Evolutionary conservation across 2,329 filamentous ascomycete species (phyloP), one percentile per base, ranked within the genome.

Genomic region (Botrytis tulipae): DNA sequence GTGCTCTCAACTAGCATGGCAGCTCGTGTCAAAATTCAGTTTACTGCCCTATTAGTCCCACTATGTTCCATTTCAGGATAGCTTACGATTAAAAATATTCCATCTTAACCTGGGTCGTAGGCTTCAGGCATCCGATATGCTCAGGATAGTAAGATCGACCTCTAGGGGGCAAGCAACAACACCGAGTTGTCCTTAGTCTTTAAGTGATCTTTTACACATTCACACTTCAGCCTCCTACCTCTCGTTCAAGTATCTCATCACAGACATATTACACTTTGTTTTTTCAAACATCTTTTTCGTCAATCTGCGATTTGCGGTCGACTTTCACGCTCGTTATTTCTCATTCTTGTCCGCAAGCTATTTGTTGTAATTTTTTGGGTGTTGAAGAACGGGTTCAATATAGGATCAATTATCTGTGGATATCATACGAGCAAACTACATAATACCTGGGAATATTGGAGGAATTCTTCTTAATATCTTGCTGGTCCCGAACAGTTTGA

Each of bases 291-390:
- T 67, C 32, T n/a, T 22, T 51, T n/a, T 65, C 32, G 71, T 73
- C 71, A 69, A 46, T 69, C 71, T 69, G 71, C 71, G 59, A 69
- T 46, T 59, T 69, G 71, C 71, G 44, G 51, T 73, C 51, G 71
- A 73, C 71, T 69, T n/a, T n/a, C 63, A 73, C 71, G 63, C 29
- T 73, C 71, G 71, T 73, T 73, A 73, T 42, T 69, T 59, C 40
- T 69, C 44, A 18, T 29, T 68, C 51, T 59, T 68, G 40, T 51
- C 29, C 29, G 54, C 71, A 40, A 37, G n/a, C 40, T 44, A 48
- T 29, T 60, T 20, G 37, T 25, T 59, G 40, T 60, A 51, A 42
- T 32, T 62, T 72, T 46, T 69, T 57, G n/a, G 60, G 60, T 66
- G 46, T 61, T 29, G 42, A 69, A 40, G 42, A 69, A 61, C 42